These are phyloP conservation scores for Mortierella sp. DNA, from an alignment of 371 early-diverging fungal species.

Conservation along the genomic window DNA sequence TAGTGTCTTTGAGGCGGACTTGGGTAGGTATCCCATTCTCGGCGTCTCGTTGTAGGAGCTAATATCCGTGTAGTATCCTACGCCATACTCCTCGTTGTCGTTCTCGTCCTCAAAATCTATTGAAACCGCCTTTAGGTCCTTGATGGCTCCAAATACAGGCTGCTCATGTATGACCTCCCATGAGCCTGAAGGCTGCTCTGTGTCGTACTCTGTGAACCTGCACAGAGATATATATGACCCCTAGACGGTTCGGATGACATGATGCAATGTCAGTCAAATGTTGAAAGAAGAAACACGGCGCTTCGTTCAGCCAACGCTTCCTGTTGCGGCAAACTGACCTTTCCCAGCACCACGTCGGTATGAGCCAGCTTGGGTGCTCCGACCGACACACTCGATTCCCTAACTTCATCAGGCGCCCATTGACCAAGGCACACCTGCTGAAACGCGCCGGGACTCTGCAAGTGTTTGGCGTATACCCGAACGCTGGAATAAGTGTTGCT, in stretches of 20 bases:
- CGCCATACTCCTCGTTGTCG: not conserved
- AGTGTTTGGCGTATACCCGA: slow-evolving; percentile 43
- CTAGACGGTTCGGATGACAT: slow-evolving; percentile 1
- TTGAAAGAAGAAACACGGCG: not conserved
- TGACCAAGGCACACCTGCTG: slow-evolving; percentile 51
- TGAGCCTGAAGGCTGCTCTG: slow-evolving; percentile 32
- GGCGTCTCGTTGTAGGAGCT: slow-evolving; percentile 12
- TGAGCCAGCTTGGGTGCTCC: not conserved
- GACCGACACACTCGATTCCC: not conserved
- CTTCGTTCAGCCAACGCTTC: no score
- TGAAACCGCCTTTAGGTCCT: slow-evolving; percentile 33
- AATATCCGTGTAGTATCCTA: not conserved
- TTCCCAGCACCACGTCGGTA: slow-evolving; percentile 46
- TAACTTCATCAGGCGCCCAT: slow-evolving; percentile 25
- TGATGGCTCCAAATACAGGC: slow-evolving; percentile 51
- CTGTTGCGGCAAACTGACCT: slow-evolving; percentile 15
- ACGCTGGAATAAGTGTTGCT: slow-evolving; percentile 4
- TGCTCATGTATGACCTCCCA: slow-evolving; percentile 36
- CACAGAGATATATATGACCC: slow-evolving; percentile 38
- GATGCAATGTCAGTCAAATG: not conserved
- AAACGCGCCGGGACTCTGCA: slow-evolving; percentile 37
- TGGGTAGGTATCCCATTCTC: slow-evolving; percentile 30
- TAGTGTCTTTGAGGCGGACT: slow-evolving; percentile 16
- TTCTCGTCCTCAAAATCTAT: slow-evolving; percentile 31
- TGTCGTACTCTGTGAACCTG: slow-evolving; percentile 22